Percentiles rank a stretch among this genome's conserved stretches.
Evolutionary conservation across 441 rosid species (phyloP).

Genomic region (Gossypium schwendimanii): DNA sequence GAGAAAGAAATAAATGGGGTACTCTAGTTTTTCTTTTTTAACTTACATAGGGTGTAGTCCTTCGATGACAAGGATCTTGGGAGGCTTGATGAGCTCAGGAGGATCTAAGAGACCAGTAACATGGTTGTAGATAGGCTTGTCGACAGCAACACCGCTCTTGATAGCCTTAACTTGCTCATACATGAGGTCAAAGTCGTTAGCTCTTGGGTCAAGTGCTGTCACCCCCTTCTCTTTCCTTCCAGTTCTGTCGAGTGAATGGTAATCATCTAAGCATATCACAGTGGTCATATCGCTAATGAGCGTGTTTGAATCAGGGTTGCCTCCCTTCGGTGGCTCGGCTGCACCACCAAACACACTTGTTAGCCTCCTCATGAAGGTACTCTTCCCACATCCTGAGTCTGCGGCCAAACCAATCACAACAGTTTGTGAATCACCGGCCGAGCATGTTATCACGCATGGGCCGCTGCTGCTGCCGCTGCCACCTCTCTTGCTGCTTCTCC

Average conservation of each 20-base stretch:
- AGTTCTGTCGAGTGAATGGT: constrained; percentile 76
- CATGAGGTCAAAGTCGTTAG: constrained; percentile 91
- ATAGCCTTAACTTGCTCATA: constrained; percentile 85
- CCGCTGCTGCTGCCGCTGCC: constrained; percentile 14
- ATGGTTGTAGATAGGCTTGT: constrained; percentile 90
- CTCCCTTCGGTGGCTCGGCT: constrained; percentile 88
- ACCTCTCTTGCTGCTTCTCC: constrained; percentile 23
- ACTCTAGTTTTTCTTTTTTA: neutral
- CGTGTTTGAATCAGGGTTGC: constrained; percentile 96
- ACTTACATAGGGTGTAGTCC: constrained; percentile 97
- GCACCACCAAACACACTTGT: constrained; percentile 96
- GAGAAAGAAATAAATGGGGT: constrained; percentile 1
- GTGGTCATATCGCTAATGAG: constrained; percentile 90
- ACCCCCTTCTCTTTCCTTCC: constrained; percentile 90
- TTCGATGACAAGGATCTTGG: constrained; percentile 94
- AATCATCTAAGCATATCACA: constrained; percentile 88
- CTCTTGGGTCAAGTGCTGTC: constrained; percentile 89
- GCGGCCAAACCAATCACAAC: constrained; percentile 91
- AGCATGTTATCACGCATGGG: constrained; percentile 43
- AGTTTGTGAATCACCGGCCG: constrained; percentile 45
- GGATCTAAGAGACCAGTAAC: constrained; percentile 85
- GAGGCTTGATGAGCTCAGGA: constrained; percentile 87
- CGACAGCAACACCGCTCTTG: constrained; percentile 65
- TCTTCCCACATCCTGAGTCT: constrained; percentile 95
- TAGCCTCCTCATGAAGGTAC: constrained; percentile 91